Evolutionary conservation across 371 early-diverging fungal species (phyloP).

Genomic region (Agmasoma carcini): DNA sequence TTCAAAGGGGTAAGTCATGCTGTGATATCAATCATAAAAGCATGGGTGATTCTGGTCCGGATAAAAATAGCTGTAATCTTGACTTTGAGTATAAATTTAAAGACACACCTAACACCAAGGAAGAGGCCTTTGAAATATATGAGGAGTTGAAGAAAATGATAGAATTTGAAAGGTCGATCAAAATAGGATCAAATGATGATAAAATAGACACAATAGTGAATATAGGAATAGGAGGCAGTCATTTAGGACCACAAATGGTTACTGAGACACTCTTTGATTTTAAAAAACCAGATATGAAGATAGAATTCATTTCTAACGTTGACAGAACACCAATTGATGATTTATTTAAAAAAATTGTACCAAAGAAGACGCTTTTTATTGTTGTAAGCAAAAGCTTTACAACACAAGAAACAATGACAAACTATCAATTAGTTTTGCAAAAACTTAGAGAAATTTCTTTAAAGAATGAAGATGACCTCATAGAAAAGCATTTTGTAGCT

Average conservation of each 20-base stretch:
- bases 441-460: slow-evolving; percentile 9
- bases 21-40: slow-evolving; percentile 3
- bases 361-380: slow-evolving; percentile 81
- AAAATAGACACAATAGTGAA: slow-evolving; percentile 79
- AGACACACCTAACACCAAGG: not conserved
- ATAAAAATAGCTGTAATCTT: no score
- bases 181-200: slow-evolving; percentile 84
- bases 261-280: slow-evolving; percentile 83
- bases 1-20: slow-evolving; percentile 57
- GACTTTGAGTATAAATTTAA: not conserved
- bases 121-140: slow-evolving; percentile 55
- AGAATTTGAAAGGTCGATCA: no score
- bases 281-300: slow-evolving; percentile 58
- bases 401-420: slow-evolving; percentile 91
- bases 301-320: slow-evolving; percentile 89
- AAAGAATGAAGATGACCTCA: slow-evolving; percentile 55
- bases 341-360: slow-evolving; percentile 65
- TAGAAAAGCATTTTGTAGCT: slow-evolving; percentile 81
- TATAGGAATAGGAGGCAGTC: slow-evolving; percentile 98
- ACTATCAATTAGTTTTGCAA: slow-evolving; percentile 68
- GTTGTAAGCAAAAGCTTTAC: slow-evolving; percentile 94
- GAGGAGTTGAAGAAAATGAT: slow-evolving; percentile 66
- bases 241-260: slow-evolving; percentile 94
- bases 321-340: slow-evolving; percentile 87
- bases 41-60: not conserved